These are phyloP conservation scores for Cyclostephanos tholiformis DNA, from an alignment of 108 stramenopile genomes.

Conservation along the genomic window DNA sequence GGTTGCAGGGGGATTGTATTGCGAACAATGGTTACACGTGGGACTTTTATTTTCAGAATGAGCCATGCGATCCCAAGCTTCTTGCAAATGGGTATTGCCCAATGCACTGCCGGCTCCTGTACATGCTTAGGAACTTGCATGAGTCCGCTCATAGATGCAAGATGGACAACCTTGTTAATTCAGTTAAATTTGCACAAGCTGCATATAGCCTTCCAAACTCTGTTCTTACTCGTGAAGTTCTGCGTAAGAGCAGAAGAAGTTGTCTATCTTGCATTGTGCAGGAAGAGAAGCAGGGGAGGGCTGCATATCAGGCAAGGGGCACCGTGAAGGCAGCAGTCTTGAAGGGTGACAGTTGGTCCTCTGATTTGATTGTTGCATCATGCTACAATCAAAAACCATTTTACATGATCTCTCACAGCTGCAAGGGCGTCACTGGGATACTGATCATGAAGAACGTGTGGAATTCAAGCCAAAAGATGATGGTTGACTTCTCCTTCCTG, in stretches of 20 bases:
- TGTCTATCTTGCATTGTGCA: slow-evolving; percentile 13
- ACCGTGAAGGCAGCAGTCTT: slow-evolving; percentile 26
- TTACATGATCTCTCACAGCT: slow-evolving; percentile 24
- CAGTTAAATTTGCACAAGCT: slow-evolving; percentile 12
- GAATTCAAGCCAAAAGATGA: neutral
- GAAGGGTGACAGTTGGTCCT: no score
- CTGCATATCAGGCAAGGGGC: slow-evolving; percentile 1
- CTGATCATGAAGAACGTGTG: neutral
- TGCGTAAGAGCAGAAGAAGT: slow-evolving; percentile 12
- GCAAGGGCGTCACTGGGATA: slow-evolving; percentile 11
- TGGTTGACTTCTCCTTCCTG: slow-evolving; percentile 14
- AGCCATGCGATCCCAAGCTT: no score
- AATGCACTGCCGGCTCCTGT: no score
- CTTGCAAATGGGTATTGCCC: no score
- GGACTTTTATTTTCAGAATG: no score
- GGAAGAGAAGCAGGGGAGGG: slow-evolving; percentile 19
- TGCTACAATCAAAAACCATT: no score
- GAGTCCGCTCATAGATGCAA: slow-evolving; percentile 7
- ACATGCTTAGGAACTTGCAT: slow-evolving; percentile 13
- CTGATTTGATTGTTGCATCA: no score
- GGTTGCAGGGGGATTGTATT: slow-evolving; percentile 16
- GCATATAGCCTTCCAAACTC: neutral
- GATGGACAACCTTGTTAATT: slow-evolving; percentile 20
- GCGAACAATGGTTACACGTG: slow-evolving; percentile 19
- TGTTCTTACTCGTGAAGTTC: slow-evolving; percentile 10